phyloP scores from a whole-genome alignment of 2,329 filamentous ascomycete species.

The Sordariomycetes sp. region DNA sequence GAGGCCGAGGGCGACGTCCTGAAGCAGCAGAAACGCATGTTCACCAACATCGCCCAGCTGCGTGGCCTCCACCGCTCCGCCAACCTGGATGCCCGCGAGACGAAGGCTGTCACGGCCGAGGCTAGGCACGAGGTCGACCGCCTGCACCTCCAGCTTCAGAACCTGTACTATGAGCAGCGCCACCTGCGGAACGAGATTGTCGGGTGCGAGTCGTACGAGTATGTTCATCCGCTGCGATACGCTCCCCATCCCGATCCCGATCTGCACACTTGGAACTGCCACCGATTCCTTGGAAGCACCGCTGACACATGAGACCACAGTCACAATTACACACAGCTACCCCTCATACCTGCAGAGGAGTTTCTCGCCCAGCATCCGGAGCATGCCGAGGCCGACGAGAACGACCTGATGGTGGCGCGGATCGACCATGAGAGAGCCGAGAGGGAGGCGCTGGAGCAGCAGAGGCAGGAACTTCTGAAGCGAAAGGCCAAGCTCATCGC shows the following conservation, averaged over 20 bases:
- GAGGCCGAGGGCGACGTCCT: slow-evolving; percentile 50
- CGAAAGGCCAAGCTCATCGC: slow-evolving; percentile 51
- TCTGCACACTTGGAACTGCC: not conserved
- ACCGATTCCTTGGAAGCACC: not conserved
- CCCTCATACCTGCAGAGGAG: slow-evolving; percentile 72
- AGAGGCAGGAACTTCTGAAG: slow-evolving; percentile 65
- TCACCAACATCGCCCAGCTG: slow-evolving; percentile 68
- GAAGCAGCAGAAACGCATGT: slow-evolving; percentile 69
- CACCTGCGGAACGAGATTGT: slow-evolving; percentile 84
- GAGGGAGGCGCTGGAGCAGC: slow-evolving; percentile 74
- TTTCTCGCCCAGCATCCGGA: slow-evolving; percentile 72
- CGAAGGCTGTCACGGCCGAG: slow-evolving; percentile 77
- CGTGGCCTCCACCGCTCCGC: slow-evolving; percentile 77
- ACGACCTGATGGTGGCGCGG: slow-evolving; percentile 76
- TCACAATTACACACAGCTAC: slow-evolving; percentile 80
- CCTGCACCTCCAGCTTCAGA: slow-evolving; percentile 86
- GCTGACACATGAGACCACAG: slow-evolving; percentile 27
- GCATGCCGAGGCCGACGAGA: slow-evolving; percentile 59
- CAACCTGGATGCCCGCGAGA: slow-evolving; percentile 70
- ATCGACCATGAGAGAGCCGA: slow-evolving; percentile 86
- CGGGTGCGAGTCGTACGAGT: slow-evolving; percentile 89
- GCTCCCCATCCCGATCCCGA: not conserved
- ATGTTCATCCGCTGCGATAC: slow-evolving; percentile 24
- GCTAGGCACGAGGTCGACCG: slow-evolving; percentile 84
- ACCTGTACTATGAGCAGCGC: slow-evolving; percentile 90